Conservation (phyloP, 176 grass and related monocot genomes). For the Triticum dicoccoides region DNA sequence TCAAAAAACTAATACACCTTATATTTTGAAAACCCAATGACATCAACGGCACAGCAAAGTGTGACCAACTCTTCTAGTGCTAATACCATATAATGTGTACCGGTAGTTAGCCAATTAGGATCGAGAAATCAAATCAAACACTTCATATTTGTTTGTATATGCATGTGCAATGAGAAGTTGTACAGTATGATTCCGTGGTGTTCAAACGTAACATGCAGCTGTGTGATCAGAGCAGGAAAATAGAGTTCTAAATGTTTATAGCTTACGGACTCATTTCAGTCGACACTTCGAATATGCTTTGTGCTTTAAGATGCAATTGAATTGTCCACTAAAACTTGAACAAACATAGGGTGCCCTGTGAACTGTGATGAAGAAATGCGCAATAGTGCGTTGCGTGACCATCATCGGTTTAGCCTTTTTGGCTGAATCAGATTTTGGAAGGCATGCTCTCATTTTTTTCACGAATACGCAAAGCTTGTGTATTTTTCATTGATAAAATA, state of each 20-base stretch:
- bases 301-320: not conserved
- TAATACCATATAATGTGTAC: not conserved
- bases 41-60: too few species aligned
- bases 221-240: not conserved
- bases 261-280: not conserved
- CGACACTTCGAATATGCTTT: not conserved
- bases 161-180: not conserved
- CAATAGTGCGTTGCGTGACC: too few species aligned
- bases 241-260: not conserved
- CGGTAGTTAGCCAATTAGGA: not conserved
- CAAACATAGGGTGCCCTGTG: too few species aligned
- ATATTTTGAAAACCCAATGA: too few species aligned
- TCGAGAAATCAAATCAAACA: not conserved
- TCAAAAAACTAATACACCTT: too few species aligned
- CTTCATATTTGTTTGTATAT: not conserved
- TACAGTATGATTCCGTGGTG: not conserved
- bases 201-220: not conserved
- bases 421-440: too few species aligned
- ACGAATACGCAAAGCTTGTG: too few species aligned
- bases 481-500: too few species aligned
- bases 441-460: too few species aligned
- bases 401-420: too few species aligned
- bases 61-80: not conserved
- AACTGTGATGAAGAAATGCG: too few species aligned
- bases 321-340: too few species aligned